Conservation (phyloP, 2,329 filamentous ascomycete species). For the Pyrenochaeta sp. region DNA sequence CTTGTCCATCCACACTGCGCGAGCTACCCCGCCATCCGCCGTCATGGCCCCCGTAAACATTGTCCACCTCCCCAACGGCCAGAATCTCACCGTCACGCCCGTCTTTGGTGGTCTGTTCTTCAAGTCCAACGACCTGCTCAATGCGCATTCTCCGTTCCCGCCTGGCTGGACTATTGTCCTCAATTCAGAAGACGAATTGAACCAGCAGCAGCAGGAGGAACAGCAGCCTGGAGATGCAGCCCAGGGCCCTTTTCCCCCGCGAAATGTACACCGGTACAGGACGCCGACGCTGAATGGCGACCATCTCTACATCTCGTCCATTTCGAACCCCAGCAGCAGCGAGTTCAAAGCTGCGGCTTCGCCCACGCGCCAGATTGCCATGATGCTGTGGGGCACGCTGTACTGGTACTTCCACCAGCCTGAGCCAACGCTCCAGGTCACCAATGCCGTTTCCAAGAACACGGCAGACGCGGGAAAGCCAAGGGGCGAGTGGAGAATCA, state of each 20-base stretch:
- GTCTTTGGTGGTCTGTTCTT: constrained; percentile 94
- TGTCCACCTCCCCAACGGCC: constrained; percentile 85
- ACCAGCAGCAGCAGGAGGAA: constrained; percentile 35
- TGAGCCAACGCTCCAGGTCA: constrained; percentile 70
- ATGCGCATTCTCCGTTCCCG: constrained; percentile 73
- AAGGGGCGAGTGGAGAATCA: constrained; percentile 84
- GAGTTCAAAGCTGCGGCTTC: constrained; percentile 83
- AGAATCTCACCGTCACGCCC: constrained; percentile 79
- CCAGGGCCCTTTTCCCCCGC: constrained; percentile 39
- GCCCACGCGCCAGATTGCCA: constrained; percentile 86
- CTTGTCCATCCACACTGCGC: constrained; percentile 8
- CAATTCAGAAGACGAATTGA: constrained; percentile 66
- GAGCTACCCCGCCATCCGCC: constrained; percentile 37
- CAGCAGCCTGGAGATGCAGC: constrained; percentile 41
- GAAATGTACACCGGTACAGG: constrained; percentile 70
- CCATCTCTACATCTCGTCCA: constrained; percentile 88
- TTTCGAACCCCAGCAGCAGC: constrained; percentile 79
- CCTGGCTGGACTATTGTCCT: constrained; percentile 91
- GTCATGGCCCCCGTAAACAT: constrained; percentile 54
- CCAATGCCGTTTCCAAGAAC: constrained; percentile 66
- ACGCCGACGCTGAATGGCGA: constrained; percentile 80
- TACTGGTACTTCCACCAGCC: constrained; percentile 98
- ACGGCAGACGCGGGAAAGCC: constrained; percentile 75
- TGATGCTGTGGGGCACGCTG: constrained; percentile 94
- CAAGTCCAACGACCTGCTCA: constrained; percentile 78